phyloP scores from a whole-genome alignment of 108 stramenopile species.

The Thalassiosira profunda region DNA sequence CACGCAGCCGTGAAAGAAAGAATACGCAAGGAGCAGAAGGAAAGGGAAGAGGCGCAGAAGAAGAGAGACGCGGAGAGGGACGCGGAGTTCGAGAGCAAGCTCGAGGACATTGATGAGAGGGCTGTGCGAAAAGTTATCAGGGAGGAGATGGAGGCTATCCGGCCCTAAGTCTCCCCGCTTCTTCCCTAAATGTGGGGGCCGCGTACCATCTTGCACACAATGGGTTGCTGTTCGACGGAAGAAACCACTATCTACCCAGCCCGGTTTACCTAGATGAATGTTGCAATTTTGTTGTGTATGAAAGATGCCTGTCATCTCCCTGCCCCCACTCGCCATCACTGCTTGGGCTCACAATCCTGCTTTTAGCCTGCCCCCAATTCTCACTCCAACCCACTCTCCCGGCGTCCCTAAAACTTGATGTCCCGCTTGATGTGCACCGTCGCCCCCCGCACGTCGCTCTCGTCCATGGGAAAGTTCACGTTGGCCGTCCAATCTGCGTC shows the following conservation, averaged over 20 bases:
- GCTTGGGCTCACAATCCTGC: too few species aligned
- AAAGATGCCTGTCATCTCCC: neutral
- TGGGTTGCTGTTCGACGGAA: too few species aligned
- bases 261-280: too few species aligned
- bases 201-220: too few species aligned
- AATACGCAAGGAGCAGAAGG: too few species aligned
- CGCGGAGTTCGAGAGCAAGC: constrained; percentile 13
- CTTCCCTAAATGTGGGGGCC: too few species aligned
- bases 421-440: constrained; percentile 86
- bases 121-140: too few species aligned
- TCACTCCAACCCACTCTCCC: neutral
- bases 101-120: constrained; percentile 11
- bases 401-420: constrained; percentile 67
- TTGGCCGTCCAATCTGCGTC: constrained; percentile 88
- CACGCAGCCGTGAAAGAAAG: too few species aligned
- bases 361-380: neutral
- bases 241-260: too few species aligned
- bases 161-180: too few species aligned
- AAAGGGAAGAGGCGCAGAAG: constrained; percentile 19
- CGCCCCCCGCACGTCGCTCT: constrained; percentile 66
- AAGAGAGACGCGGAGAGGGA: constrained; percentile 15
- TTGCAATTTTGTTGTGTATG: neutral
- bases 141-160: too few species aligned
- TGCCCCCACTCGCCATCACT: neutral
- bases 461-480: constrained; percentile 80